Percentiles rank a stretch among this genome's conserved stretches.
Evolutionary conservation across 371 early-diverging fungal species (phyloP).

Genomic region (Actinomucor elegans): DNA sequence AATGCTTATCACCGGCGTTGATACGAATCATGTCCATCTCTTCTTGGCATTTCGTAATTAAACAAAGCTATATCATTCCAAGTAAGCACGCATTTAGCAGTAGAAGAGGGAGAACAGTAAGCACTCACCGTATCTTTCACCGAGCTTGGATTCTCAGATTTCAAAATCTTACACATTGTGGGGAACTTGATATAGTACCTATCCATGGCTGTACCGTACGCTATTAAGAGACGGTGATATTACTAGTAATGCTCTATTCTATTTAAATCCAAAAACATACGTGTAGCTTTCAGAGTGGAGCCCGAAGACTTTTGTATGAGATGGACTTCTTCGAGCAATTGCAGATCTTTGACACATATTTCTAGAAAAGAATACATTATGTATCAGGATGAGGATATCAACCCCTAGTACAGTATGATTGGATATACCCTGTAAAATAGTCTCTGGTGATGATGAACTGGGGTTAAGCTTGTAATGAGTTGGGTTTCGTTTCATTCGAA

Average conservation of each 20-base stretch:
- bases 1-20: constrained; percentile 46
- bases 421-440: constrained; percentile 44
- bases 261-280: constrained; percentile 6
- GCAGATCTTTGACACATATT: constrained; percentile 57
- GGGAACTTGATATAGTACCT: constrained; percentile 46
- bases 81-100: not conserved
- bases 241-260: not conserved
- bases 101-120: not conserved
- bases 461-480: constrained; percentile 52
- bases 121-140: constrained; percentile 35
- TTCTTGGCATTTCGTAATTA: constrained; percentile 36
- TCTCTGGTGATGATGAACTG: constrained; percentile 23
- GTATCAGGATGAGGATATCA: not conserved
- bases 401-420: not conserved
- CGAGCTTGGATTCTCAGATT: constrained; percentile 14
- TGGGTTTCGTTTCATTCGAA: constrained; percentile 66
- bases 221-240: constrained; percentile 17
- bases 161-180: constrained; percentile 39
- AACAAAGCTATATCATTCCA: constrained; percentile 40
- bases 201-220: constrained; percentile 53
- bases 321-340: constrained; percentile 20
- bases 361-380: constrained; percentile 21
- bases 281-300: constrained; percentile 8
- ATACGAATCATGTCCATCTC: constrained; percentile 47
- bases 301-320: constrained; percentile 13